Evolutionary conservation across 768 basidiomycete species (phyloP).

Genomic region (Rhizopogon salebrosus): DNA sequence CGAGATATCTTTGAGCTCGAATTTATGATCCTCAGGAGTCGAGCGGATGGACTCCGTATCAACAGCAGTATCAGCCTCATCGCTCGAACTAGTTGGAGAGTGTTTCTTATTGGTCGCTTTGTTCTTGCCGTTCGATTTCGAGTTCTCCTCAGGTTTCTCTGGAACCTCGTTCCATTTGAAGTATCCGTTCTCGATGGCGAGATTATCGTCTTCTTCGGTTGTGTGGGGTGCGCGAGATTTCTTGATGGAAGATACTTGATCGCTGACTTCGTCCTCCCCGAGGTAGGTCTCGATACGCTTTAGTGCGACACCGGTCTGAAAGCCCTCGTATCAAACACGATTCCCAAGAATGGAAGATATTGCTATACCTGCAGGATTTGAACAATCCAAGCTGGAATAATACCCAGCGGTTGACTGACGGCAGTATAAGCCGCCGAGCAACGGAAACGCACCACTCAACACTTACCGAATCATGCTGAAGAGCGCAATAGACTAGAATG

Average conservation of each 20-base stretch:
- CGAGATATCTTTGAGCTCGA: constrained; percentile 38
- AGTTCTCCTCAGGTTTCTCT: constrained; percentile 20
- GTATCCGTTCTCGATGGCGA: constrained; percentile 46
- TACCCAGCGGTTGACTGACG: constrained; percentile 60
- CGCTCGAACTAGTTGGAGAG: neutral
- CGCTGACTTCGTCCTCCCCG: constrained; percentile 57
- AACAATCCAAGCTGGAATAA: constrained; percentile 77
- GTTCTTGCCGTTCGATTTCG: constrained; percentile 17
- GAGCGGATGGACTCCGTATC: constrained; percentile 12
- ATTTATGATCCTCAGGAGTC: constrained; percentile 26
- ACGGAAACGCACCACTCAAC: neutral
- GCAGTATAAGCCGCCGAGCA: neutral
- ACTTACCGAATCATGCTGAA: constrained; percentile 80
- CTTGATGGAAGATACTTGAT: constrained; percentile 56
- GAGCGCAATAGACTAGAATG: constrained; percentile 60
- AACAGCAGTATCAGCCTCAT: constrained; percentile 5
- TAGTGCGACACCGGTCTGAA: constrained; percentile 49
- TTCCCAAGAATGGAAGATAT: neutral
- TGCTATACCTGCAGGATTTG: constrained; percentile 55
- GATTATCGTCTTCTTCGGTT: constrained; percentile 23
- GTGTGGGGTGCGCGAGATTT: constrained; percentile 17
- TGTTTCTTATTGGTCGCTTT: constrained; percentile 6
- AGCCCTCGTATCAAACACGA: neutral
- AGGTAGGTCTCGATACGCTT: constrained; percentile 58
- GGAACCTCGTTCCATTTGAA: constrained; percentile 56